A percentile compares a stretch with the other conserved stretches of the same genome.
Conservation (phyloP, 2,329 filamentous ascomycete genomes). For the Rugonectria rugulosa region DNA sequence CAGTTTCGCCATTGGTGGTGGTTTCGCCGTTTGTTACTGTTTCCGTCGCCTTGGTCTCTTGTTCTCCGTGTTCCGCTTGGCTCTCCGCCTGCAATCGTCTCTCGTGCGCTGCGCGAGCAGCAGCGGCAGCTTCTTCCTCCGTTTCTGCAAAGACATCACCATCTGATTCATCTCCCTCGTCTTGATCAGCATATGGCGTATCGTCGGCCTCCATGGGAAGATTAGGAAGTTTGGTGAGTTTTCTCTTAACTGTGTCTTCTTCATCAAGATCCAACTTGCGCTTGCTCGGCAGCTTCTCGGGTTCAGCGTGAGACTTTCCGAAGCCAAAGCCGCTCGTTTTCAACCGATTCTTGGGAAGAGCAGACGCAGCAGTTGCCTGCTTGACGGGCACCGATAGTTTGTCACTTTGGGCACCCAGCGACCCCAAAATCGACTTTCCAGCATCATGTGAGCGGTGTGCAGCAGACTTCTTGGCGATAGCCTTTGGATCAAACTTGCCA, state of each 20-base stretch:
- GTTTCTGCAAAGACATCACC: conserved; percentile 80
- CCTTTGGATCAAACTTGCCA: conserved; percentile 88
- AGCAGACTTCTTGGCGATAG: conserved; percentile 80
- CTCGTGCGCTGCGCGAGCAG: conserved; percentile 84
- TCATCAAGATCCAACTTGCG: conserved; percentile 86
- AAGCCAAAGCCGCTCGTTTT: conserved; percentile 89
- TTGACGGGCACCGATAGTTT: conserved; percentile 43
- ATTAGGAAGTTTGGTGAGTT: conserved; percentile 88
- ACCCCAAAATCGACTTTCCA: conserved; percentile 58
- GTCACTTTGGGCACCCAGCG: conserved; percentile 51
- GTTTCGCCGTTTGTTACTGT: conserved; percentile 40
- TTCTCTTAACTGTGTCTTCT: conserved; percentile 85
- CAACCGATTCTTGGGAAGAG: conserved; percentile 70
- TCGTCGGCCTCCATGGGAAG: conserved; percentile 72
- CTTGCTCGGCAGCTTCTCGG: conserved; percentile 72
- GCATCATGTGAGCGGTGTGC: conserved; percentile 64
- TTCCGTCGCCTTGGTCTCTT: conserved; percentile 37
- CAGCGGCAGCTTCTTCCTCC: conserved; percentile 88
- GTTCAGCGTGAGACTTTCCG: conserved; percentile 69
- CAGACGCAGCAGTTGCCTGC: conserved; percentile 52
- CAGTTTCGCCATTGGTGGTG: conserved; percentile 33
- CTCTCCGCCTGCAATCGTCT: conserved; percentile 68
- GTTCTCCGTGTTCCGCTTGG: conserved; percentile 54
- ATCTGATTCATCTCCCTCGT: conserved; percentile 76
- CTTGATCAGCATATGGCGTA: conserved; percentile 67